Evolutionary conservation across 163 green algal genomes (phyloP).

Genomic region (Scenedesmus sp.): DNA sequence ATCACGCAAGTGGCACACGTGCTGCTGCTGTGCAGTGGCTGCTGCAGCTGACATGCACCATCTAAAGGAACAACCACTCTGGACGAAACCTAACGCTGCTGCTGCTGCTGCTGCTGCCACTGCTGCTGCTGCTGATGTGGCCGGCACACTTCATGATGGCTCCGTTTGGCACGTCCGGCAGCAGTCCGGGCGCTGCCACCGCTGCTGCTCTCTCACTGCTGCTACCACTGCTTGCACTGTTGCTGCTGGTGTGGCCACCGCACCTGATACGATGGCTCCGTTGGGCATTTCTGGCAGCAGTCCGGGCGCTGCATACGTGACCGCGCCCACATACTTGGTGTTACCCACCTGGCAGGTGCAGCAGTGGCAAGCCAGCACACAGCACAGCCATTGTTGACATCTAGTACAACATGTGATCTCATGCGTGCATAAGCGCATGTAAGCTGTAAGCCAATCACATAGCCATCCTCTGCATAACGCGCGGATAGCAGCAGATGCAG

Average conservation of each 20-base stretch:
- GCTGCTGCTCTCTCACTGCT: background rate
- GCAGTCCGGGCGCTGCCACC: constrained; percentile 47
- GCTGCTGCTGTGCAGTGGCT: background rate
- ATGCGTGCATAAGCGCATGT: background rate
- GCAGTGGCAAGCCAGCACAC: background rate
- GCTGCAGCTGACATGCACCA: background rate
- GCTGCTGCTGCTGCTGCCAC: background rate
- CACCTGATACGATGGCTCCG: constrained; percentile 69
- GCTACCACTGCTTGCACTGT: background rate
- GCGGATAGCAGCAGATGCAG: background rate
- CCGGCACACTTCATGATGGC: constrained; percentile 61
- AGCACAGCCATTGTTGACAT: background rate
- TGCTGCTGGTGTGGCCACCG: background rate
- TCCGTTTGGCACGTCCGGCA: constrained; percentile 55
- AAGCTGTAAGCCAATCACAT: no score
- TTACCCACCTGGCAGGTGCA: constrained; percentile 73
- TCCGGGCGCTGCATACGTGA: constrained; percentile 69
- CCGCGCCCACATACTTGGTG: constrained; percentile 80
- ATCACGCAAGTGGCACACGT: background rate
- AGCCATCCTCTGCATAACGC: no score
- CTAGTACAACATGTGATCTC: background rate
- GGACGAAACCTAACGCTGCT: background rate
- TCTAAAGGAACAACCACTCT: background rate
- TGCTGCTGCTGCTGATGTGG: no score
- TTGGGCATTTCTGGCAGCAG: constrained; percentile 53